These are phyloP conservation scores for Stentor coeruleus DNA, from an alignment of 73 alveolate genomes.

Conservation along the genomic window DNA sequence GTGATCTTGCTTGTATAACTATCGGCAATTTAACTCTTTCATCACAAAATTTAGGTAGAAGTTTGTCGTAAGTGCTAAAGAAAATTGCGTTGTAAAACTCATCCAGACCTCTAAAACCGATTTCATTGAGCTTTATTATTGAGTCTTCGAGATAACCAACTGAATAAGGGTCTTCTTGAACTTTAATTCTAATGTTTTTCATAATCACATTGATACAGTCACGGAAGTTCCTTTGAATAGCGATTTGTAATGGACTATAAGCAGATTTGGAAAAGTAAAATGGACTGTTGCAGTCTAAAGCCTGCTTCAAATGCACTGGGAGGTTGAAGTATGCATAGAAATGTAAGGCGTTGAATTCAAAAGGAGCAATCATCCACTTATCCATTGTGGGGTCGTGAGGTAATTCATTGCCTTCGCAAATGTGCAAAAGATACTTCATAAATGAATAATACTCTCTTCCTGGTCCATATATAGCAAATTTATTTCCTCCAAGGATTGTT, in stretches of 20 bases:
- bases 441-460: conserved; percentile 2
- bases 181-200: neutral
- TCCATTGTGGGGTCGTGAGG: neutral
- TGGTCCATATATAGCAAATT: conserved; percentile 9
- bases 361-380: neutral
- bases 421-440: neutral
- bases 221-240: neutral
- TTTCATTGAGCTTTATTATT: neutral
- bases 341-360: neutral
- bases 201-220: conserved; percentile 1
- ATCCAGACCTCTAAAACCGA: conserved; percentile 6
- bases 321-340: conserved; percentile 20
- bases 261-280: neutral
- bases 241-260: neutral
- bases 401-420: neutral
- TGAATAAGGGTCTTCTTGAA: conserved; percentile 8
- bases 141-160: neutral
- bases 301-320: conserved; percentile 5
- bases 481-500: neutral
- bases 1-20: neutral
- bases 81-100: neutral
- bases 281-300: neutral
- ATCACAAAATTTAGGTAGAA: neutral
- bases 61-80: neutral
- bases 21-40: neutral